Evolutionary conservation across 108 stramenopile species (phyloP).

Genomic region (Discostella stelligeroides): DNA sequence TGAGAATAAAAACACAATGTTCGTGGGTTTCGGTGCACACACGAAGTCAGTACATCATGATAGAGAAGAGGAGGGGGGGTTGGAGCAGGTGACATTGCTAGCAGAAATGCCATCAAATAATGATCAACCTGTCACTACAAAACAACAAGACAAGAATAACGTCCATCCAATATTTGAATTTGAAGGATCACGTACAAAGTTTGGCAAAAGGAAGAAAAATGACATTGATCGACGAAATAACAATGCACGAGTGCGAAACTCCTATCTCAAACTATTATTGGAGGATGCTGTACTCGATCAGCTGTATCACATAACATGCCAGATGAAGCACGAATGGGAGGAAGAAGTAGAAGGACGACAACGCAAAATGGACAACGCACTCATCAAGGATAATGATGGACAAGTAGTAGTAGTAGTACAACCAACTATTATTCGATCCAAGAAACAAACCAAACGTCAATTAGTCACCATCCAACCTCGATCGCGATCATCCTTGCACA

Average conservation of each 20-base stretch:
- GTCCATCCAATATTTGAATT: too few relatives aligned
- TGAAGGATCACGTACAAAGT: slow-evolving; percentile 10
- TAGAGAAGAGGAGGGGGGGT: too few relatives aligned
- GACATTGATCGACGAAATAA: slow-evolving; percentile 4
- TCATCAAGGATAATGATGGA: too few relatives aligned
- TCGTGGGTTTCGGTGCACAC: too few relatives aligned
- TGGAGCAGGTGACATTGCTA: too few relatives aligned
- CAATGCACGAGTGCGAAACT: slow-evolving; percentile 38
- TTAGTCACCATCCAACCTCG: slow-evolving; percentile 39
- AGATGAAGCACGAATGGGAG: slow-evolving; percentile 19
- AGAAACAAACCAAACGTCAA: slow-evolving; percentile 14
- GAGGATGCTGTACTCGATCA: slow-evolving; percentile 38
- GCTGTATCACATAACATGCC: slow-evolving; percentile 28
- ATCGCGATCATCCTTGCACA: slow-evolving; percentile 56
- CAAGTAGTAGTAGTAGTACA: too few relatives aligned
- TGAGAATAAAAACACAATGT: too few relatives aligned
- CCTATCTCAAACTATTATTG: slow-evolving; percentile 61
- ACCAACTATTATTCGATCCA: slow-evolving; percentile 1
- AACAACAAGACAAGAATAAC: too few relatives aligned
- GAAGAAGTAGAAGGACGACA: slow-evolving; percentile 1
- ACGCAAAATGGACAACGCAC: background rate
- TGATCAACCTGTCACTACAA: too few relatives aligned
- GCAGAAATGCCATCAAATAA: too few relatives aligned
- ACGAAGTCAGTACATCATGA: too few relatives aligned
- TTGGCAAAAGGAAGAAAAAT: slow-evolving; percentile 10